A percentile compares a stretch with the other conserved stretches of the same genome.
phyloP scores from a whole-genome alignment of 257 asterid species.

The Salvia rosmarinus region DNA sequence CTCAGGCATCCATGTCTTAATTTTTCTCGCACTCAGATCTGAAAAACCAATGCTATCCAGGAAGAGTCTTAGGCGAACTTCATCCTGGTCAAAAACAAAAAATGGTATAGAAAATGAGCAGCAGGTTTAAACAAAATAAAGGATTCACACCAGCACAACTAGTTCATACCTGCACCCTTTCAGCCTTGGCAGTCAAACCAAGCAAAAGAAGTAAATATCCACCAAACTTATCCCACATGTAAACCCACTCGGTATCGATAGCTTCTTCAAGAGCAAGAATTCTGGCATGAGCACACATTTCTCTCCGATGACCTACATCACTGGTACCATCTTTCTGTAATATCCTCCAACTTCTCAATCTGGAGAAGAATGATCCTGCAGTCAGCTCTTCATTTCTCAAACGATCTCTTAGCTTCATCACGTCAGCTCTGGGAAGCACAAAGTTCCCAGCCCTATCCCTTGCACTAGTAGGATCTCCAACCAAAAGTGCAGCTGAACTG shows the following conservation, averaged over 20 bases:
- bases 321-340: constrained; percentile 70
- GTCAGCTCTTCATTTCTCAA: constrained; percentile 92
- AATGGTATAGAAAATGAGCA: not conserved
- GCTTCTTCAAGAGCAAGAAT: constrained; percentile 97
- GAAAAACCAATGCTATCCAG: constrained; percentile 98
- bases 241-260: constrained; percentile 99
- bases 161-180: constrained; percentile 83
- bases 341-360: constrained; percentile 62
- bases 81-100: constrained; percentile 70
- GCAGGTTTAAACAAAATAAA: constrained; percentile 28
- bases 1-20: constrained; percentile 98
- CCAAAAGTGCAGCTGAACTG: constrained; percentile 97
- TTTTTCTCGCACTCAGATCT: constrained; percentile 94
- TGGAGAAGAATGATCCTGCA: constrained; percentile 78
- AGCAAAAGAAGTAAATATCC: constrained; percentile 98
- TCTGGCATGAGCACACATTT: constrained; percentile 99
- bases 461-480: constrained; percentile 92
- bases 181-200: constrained; percentile 98
- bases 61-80: constrained; percentile 93
- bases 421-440: constrained; percentile 98
- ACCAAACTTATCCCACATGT: constrained; percentile 99
- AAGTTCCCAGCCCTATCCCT: constrained; percentile 97
- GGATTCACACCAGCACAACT: constrained; percentile 24
- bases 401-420: constrained; percentile 96
- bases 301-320: constrained; percentile 92